Conservation (phyloP, 345 rosid species). For the Brassica rapa region DNA sequence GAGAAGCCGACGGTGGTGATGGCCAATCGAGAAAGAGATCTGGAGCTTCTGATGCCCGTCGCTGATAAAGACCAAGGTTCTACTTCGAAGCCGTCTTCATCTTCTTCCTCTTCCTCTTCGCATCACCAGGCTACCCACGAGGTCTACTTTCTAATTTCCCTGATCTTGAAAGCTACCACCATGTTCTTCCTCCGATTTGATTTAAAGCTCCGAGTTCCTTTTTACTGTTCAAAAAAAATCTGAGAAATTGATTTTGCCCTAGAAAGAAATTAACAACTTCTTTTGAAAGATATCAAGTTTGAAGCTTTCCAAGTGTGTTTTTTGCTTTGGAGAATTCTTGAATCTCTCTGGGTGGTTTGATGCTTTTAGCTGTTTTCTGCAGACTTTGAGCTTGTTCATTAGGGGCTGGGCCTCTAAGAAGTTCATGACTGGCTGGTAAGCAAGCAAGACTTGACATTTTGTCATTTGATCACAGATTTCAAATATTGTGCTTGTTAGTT, state of each 20-base stretch:
- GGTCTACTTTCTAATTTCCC: conserved; percentile 42
- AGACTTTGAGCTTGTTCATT: conserved; percentile 88
- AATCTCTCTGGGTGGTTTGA: conserved; percentile 21
- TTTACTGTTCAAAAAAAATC: conserved; percentile 9
- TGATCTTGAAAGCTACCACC: conserved; percentile 19
- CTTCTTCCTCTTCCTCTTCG: conserved; percentile 65
- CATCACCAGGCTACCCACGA: conserved; percentile 84
- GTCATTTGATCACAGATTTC: background rate
- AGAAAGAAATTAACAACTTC: conserved; percentile 17
- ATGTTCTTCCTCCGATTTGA: background rate
- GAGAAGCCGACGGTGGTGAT: conserved; percentile 74
- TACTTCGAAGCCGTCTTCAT: conserved; percentile 59
- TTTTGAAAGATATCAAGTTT: background rate
- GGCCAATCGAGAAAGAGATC: conserved; percentile 72
- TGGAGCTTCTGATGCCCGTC: conserved; percentile 83
- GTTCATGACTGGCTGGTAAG: conserved; percentile 98
- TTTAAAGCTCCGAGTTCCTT: background rate
- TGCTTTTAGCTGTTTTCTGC: conserved; percentile 30
- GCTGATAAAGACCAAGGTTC: conserved; percentile 48
- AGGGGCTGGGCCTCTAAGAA: conserved; percentile 99
- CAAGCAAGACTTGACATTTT: background rate
- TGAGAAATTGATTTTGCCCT: conserved; percentile 26
- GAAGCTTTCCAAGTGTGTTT: conserved; percentile 3
- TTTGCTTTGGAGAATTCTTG: background rate
- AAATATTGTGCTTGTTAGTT: conserved; percentile 1